A percentile compares a stretch with the other conserved stretches of the same genome.
Evolutionary conservation across 139 green algal genomes (phyloP).

Genomic region (Zygnema circumcarinatum): DNA sequence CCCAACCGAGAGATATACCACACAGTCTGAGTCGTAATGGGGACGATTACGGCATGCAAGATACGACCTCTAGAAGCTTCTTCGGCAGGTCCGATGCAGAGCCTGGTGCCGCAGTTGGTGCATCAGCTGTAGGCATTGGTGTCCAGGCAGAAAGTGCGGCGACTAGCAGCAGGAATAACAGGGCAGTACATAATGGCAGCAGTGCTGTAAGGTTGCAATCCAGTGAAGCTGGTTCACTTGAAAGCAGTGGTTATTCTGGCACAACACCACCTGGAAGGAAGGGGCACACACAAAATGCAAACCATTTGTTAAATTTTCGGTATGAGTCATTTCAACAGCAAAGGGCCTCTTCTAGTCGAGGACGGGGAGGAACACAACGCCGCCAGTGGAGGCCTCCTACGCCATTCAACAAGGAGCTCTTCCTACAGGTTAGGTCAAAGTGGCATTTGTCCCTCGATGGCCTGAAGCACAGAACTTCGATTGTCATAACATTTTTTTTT

Average conservation of each 20-base stretch:
- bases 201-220: neutral
- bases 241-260: neutral
- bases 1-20: no score
- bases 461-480: no score
- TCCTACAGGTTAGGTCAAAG: slow-evolving; percentile 41
- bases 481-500: slow-evolving; percentile 1
- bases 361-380: neutral
- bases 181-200: neutral
- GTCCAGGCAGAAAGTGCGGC: neutral
- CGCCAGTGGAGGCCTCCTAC: neutral
- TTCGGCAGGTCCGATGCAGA: neutral
- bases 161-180: neutral
- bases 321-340: slow-evolving; percentile 8
- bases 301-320: slow-evolving; percentile 52
- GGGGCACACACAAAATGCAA: slow-evolving; percentile 17
- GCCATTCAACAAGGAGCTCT: slow-evolving; percentile 54
- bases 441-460: no score
- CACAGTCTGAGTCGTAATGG: no score
- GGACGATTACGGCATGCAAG: neutral
- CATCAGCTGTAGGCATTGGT: no score
- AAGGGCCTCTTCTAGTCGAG: neutral
- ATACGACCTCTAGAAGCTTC: neutral
- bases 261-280: neutral
- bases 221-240: neutral
- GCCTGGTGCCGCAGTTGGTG: neutral